Evolutionary conservation across 306 rosid species (phyloP), one percentile per base, ranked within the genome.

Genomic region (Gynostemma pentaphyllum): DNA sequence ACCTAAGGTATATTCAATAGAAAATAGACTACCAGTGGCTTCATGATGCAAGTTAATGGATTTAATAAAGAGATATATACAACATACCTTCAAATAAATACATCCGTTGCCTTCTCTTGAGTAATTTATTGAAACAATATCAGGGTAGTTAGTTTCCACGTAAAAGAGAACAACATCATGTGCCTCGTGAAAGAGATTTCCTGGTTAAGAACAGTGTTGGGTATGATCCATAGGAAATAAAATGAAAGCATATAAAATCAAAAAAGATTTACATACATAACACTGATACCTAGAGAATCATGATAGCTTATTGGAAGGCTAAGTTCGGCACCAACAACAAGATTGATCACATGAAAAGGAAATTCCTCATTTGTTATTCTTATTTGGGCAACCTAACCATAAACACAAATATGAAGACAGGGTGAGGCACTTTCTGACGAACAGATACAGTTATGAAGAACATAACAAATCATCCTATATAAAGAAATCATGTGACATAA

Each of bases 101-200:
- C 68, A 69, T 60, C 92, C 92, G 70, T 62, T 63, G 70, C 76
- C 96, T 75, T 69, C 81, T 5, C 46, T 65, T 28, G 86, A 76
- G 72, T 42, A 70, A 80, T 83, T 83, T 59, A 85, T 52, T 73
- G 70, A 50, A 53, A 91, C 79, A 80, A 91, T 74, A 73, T 85
- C 87, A 47, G 85, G 92, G 70, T 81, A 73, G 72, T 88, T 86
- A 68, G 89, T 88, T 68, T 79, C 83, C 79, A 76, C 83, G 36
- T 68, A 63, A 68, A 79, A 46, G 52, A 49, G 76, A 67, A 82
- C 78, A 7, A 84, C 82, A 24, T 78, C 72, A 65, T 75, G 71
- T 42, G 96, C 98, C 76, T 91, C 98, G 40, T 83, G 73, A 72
- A 91, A 91, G 62, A 87, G 83, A 71, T 77, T 91, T 73, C 98